A percentile compares a stretch with the other conserved stretches of the same genome.
phyloP scores from a whole-genome alignment of 805 yeast genomes.

The Priceomyces medius region DNA sequence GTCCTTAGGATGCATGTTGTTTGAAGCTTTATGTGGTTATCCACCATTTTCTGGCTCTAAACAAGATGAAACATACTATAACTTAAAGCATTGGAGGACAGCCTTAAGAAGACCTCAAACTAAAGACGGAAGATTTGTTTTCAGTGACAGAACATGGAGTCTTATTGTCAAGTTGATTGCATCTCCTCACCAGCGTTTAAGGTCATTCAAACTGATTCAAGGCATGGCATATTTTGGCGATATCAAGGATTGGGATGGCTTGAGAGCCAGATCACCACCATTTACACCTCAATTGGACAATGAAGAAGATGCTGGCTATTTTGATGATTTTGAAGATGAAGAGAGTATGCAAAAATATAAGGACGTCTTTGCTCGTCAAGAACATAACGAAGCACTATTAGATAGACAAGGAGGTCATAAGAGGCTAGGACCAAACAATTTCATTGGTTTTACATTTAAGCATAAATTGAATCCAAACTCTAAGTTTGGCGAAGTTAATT shows the following conservation, averaged over 20 bases:
- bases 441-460: constrained; percentile 94
- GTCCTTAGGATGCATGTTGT: constrained; percentile 97
- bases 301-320: constrained; percentile 98
- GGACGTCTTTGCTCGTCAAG: constrained; percentile 92
- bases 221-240: constrained; percentile 81
- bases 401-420: constrained; percentile 55
- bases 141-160: constrained; percentile 96
- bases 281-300: constrained; percentile 95
- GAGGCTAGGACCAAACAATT: constrained; percentile 49
- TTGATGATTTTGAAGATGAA: constrained; percentile 95
- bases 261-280: constrained; percentile 81
- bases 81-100: constrained; percentile 89
- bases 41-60: constrained; percentile 96
- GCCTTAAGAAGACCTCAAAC: constrained; percentile 87
- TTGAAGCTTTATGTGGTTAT: constrained; percentile 93
- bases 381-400: constrained; percentile 76
- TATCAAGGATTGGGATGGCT: constrained; percentile 63
- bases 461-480: constrained; percentile 67
- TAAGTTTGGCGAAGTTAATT: constrained; percentile 42
- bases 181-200: constrained; percentile 69
- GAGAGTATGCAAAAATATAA: constrained; percentile 97
- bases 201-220: constrained; percentile 78
- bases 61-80: constrained; percentile 92
- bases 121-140: constrained; percentile 86
- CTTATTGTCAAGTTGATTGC: constrained; percentile 78